Percentiles rank a stretch among this genome's conserved stretches.
phyloP scores from a whole-genome alignment of 1,284 basidiomycete genomes.

The Calocybe gambosa region DNA sequence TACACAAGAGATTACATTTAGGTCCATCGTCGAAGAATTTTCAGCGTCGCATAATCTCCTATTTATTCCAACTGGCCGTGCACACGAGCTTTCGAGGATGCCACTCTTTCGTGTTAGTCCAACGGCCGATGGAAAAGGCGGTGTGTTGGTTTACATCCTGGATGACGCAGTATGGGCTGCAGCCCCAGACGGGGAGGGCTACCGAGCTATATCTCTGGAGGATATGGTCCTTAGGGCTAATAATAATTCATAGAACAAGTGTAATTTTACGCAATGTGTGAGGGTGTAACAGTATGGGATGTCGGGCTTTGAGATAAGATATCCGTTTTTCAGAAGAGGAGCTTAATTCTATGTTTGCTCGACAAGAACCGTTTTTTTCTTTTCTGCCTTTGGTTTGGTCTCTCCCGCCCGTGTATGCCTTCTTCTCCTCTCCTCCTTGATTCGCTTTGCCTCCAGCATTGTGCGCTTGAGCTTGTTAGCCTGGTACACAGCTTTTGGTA shows the following conservation, averaged over 20 bases:
- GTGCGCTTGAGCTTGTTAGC: constrained; percentile 85
- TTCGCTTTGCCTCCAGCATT: constrained; percentile 85
- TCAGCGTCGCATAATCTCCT: constrained; percentile 81
- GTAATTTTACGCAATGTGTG: not conserved
- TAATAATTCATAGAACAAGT: constrained; percentile 11
- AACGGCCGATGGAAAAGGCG: constrained; percentile 76
- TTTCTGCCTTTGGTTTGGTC: constrained; percentile 87
- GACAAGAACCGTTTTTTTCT: constrained; percentile 77
- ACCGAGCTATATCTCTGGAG: constrained; percentile 58
- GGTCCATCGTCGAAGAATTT: constrained; percentile 83
- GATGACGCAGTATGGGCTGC: constrained; percentile 87
- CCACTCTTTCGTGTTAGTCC: constrained; percentile 79
- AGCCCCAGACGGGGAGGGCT: constrained; percentile 45
- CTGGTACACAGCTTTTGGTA: constrained; percentile 89
- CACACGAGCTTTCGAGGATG: constrained; percentile 79
- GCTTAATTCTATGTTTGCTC: constrained; percentile 57
- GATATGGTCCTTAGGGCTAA: constrained; percentile 65
- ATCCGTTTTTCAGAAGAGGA: too few relatives aligned
- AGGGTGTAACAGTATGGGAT: not conserved
- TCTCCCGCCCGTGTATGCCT: constrained; percentile 83
- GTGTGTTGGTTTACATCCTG: constrained; percentile 76
- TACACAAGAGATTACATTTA: constrained; percentile 82
- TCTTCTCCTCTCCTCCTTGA: constrained; percentile 91
- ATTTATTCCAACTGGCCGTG: constrained; percentile 80
- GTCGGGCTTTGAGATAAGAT: too few relatives aligned